Conservation (phyloP, 495 filamentous ascomycete genomes). For the Penicillium angulare region DNA sequence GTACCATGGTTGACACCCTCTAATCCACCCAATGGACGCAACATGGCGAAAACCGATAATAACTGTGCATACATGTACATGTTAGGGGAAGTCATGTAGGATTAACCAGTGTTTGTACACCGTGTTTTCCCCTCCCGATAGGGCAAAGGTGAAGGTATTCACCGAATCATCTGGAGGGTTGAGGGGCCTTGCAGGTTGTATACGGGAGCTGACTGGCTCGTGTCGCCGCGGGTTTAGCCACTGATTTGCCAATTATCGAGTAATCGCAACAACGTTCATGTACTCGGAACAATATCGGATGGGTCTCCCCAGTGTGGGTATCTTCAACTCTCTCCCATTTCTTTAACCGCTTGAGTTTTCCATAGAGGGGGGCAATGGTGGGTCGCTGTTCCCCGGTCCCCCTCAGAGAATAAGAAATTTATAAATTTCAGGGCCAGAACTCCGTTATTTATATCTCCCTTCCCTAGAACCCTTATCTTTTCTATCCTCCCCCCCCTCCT, state of each 20-base stretch:
- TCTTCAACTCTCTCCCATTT: background rate
- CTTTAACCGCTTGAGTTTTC: constrained; percentile 1
- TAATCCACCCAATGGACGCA: background rate
- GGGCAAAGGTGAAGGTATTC: constrained; percentile 22
- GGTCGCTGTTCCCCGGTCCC: constrained; percentile 7
- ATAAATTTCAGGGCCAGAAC: background rate
- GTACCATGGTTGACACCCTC: constrained; percentile 16
- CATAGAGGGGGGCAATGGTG: constrained; percentile 1
- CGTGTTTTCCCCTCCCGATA: constrained; percentile 10
- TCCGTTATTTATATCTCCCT: constrained; percentile 27
- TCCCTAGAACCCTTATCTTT: constrained; percentile 19
- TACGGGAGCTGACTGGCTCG: constrained; percentile 9
- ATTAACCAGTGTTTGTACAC: no score
- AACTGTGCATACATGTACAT: background rate
- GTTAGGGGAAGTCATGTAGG: no score
- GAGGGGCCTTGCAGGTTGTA: constrained; percentile 5
- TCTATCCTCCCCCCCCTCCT: background rate
- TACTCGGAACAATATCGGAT: constrained; percentile 5
- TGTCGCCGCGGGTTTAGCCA: constrained; percentile 7
- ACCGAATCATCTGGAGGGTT: background rate
- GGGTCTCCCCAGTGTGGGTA: constrained; percentile 13
- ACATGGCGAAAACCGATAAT: background rate
- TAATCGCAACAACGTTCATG: constrained; percentile 15
- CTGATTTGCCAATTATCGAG: constrained; percentile 19
- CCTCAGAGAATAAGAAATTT: background rate